Percentiles rank a stretch among this genome's conserved stretches.
phyloP scores from a whole-genome alignment of 176 grass and related monocot species.

The Musa schizocarpa region DNA sequence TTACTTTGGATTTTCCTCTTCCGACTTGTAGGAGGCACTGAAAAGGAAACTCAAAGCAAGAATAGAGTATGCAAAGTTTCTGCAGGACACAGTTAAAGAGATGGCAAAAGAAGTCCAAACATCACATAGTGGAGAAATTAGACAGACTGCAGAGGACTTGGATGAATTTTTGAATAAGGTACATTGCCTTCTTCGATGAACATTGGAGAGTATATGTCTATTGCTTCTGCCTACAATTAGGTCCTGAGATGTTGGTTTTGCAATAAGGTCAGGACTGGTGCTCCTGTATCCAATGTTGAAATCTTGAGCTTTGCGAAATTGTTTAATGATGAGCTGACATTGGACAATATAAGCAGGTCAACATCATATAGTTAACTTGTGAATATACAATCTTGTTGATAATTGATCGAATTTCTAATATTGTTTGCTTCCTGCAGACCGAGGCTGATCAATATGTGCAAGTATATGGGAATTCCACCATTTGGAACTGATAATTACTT shows the following conservation, averaged over 20 bases:
- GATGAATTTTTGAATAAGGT: slow-evolving; percentile 91
- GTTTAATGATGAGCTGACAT: slow-evolving; percentile 93
- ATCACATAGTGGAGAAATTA: slow-evolving; percentile 68
- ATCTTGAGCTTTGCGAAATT: slow-evolving; percentile 93
- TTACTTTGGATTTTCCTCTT: slow-evolving; percentile 13
- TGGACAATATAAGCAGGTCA: slow-evolving; percentile 96
- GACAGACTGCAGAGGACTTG: slow-evolving; percentile 88
- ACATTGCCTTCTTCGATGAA: background rate
- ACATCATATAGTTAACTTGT: slow-evolving; percentile 16
- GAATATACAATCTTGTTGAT: slow-evolving; percentile 7
- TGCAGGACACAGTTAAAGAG: slow-evolving; percentile 92
- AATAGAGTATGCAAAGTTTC: slow-evolving; percentile 89
- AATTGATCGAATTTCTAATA: background rate
- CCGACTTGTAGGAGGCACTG: slow-evolving; percentile 52
- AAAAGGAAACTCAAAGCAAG: slow-evolving; percentile 85
- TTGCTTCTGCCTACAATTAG: slow-evolving; percentile 7
- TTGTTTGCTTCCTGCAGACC: slow-evolving; percentile 39
- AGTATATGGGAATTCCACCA: slow-evolving; percentile 94
- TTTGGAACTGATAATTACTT: slow-evolving; percentile 93
- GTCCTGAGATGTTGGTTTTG: slow-evolving; percentile 30
- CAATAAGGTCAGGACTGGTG: slow-evolving; percentile 86
- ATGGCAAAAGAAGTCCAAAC: slow-evolving; percentile 85
- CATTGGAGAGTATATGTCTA: slow-evolving; percentile 8
- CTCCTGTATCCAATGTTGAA: slow-evolving; percentile 79
- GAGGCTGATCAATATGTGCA: slow-evolving; percentile 93